phyloP scores from a whole-genome alignment of 441 rosid species.

The Sinapis alba region DNA sequence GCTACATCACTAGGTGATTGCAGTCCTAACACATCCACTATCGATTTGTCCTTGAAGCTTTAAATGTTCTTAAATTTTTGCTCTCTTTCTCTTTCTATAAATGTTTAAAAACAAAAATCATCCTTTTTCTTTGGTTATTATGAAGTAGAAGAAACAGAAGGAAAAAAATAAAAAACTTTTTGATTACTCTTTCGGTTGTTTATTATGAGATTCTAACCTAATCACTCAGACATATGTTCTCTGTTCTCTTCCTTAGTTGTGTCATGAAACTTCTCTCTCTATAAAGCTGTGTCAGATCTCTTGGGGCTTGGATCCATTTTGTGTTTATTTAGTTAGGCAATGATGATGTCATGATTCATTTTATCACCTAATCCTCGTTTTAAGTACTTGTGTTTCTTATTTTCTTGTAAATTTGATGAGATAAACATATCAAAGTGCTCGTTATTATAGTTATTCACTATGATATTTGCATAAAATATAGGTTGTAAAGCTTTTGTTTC shows the following conservation, averaged over 20 bases:
- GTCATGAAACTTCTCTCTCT: constrained; percentile 33
- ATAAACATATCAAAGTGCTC: neutral
- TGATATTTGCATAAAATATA: constrained; percentile 15
- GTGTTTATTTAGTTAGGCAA: constrained; percentile 33
- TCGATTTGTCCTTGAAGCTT: constrained; percentile 93
- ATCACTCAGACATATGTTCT: constrained; percentile 42
- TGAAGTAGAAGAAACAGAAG: constrained; percentile 20
- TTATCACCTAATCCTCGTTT: constrained; percentile 33
- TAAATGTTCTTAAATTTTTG: constrained; percentile 34
- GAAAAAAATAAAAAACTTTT: constrained; percentile 23
- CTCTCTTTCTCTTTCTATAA: constrained; percentile 27
- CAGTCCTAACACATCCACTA: constrained; percentile 46
- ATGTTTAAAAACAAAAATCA: constrained; percentile 4
- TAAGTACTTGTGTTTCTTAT: constrained; percentile 1
- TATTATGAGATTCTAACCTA: constrained; percentile 39
- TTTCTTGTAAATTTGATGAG: constrained; percentile 1
- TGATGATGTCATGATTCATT: constrained; percentile 37
- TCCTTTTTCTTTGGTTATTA: neutral
- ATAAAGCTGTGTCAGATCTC: constrained; percentile 41
- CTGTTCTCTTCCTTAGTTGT: constrained; percentile 39
- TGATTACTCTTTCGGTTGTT: constrained; percentile 44
- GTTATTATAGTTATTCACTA: neutral
- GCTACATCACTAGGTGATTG: constrained; percentile 46
- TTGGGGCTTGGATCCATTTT: constrained; percentile 30
- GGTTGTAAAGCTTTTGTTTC: neutral